Conservation (phyloP, 2,329 filamentous ascomycete species). For the Colletotrichum sp. region DNA sequence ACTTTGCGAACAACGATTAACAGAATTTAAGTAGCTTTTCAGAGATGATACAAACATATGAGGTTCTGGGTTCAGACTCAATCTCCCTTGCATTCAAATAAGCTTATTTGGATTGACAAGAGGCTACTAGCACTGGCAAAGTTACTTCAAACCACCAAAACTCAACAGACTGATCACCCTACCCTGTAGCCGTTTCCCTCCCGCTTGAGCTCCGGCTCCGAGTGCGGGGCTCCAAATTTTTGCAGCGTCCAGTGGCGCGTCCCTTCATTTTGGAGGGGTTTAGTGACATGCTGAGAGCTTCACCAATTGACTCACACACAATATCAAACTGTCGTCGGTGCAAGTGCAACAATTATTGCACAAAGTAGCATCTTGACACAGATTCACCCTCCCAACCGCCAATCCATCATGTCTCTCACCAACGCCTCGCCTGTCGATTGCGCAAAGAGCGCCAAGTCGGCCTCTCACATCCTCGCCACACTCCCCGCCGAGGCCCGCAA, state of each 20-base stretch:
- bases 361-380: not conserved
- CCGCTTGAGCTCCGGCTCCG: constrained; percentile 5
- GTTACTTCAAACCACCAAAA: not conserved
- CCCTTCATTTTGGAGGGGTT: not conserved
- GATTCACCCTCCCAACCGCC: not conserved
- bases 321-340: not conserved
- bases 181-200: not conserved
- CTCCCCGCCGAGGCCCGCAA: constrained; percentile 80
- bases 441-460: constrained; percentile 77
- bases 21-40: not conserved
- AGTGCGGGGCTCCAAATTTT: constrained; percentile 22
- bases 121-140: not conserved
- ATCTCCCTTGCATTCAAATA: not conserved
- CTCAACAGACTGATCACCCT: not conserved
- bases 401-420: constrained; percentile 79
- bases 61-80: not conserved
- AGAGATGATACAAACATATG: not conserved
- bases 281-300: not conserved
- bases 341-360: not conserved
- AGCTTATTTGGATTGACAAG: not conserved
- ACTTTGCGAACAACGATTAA: not conserved
- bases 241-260: not conserved
- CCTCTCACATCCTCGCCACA: constrained; percentile 83
- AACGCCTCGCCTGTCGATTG: constrained; percentile 81
- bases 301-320: constrained; percentile 10